Conservation (phyloP, 257 asterid genomes). For the Solanum sitiens region DNA sequence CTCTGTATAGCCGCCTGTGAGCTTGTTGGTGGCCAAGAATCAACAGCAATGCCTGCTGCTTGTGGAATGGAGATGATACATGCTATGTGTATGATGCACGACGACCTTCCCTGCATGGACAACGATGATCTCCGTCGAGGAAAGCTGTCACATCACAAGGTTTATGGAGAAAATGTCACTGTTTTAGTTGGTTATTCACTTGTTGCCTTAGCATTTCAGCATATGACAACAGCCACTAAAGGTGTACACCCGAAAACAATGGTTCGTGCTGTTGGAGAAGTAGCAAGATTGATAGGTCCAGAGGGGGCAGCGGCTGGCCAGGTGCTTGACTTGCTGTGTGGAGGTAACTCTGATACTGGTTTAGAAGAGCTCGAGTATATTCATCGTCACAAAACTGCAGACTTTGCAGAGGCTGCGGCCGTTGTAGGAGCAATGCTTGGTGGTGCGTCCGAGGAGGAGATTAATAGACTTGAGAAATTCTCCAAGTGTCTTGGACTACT, state of each 20-base stretch:
- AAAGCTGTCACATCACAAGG: conserved; percentile 44
- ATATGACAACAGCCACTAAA: conserved; percentile 23
- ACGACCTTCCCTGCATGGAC: conserved; percentile 67
- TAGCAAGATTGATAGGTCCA: conserved; percentile 34
- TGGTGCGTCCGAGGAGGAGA: conserved; percentile 29
- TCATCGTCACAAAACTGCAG: conserved; percentile 52
- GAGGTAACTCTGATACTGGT: conserved; percentile 28
- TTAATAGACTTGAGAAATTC: conserved; percentile 33
- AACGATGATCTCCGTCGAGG: conserved; percentile 48
- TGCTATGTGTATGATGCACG: conserved; percentile 57
- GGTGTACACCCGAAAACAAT: conserved; percentile 19
- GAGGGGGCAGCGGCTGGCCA: conserved; percentile 47
- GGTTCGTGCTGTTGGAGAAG: conserved; percentile 21
- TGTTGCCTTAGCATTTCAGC: conserved; percentile 41
- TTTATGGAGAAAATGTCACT: conserved; percentile 37
- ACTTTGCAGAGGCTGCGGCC: conserved; percentile 37
- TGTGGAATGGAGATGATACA: conserved; percentile 59
- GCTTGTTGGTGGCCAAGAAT: conserved; percentile 43
- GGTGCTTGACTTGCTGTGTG: conserved; percentile 34
- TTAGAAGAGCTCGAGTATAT: conserved; percentile 37
- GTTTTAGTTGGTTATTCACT: conserved; percentile 48
- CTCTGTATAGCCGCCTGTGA: conserved; percentile 55
- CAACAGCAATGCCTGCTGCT: conserved; percentile 48
- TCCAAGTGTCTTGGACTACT: conserved; percentile 37
- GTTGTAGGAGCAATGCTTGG: conserved; percentile 54